Percentiles rank a stretch among this genome's conserved stretches.
phyloP scores from a whole-genome alignment of 768 basidiomycete genomes.

The Dictyophora rubrovolvata region DNA sequence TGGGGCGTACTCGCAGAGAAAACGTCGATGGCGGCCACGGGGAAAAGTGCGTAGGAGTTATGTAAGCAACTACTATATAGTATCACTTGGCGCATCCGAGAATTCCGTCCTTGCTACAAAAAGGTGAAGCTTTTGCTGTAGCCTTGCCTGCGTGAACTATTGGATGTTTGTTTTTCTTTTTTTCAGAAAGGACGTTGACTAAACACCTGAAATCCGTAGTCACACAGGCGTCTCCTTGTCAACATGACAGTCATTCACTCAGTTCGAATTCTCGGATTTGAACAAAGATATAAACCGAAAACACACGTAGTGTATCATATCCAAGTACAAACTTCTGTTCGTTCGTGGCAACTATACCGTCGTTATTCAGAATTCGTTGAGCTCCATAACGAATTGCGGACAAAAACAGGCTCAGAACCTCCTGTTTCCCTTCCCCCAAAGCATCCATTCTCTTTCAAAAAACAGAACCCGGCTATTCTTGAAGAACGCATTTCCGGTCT shows the following conservation, averaged over 20 bases:
- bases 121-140: no score
- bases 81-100: no score
- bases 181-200: no score
- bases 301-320: conserved; percentile 77
- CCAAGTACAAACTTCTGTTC: conserved; percentile 77
- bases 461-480: conserved; percentile 46
- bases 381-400: conserved; percentile 71
- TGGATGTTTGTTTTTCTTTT: no score
- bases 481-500: conserved; percentile 71
- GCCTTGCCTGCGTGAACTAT: no score
- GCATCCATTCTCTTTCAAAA: conserved; percentile 53
- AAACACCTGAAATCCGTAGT: no score
- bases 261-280: conserved; percentile 56
- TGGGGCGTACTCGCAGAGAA: neutral
- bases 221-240: no score
- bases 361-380: conserved; percentile 93
- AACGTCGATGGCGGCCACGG: neutral
- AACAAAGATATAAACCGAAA: conserved; percentile 60
- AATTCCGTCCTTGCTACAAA: no score
- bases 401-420: conserved; percentile 70
- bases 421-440: conserved; percentile 80
- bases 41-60: neutral
- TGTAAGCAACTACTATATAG: neutral
- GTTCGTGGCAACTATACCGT: conserved; percentile 89
- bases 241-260: conserved; percentile 68